Conservation (phyloP, 2,329 filamentous ascomycete species). For the Phialophora chinensis region DNA sequence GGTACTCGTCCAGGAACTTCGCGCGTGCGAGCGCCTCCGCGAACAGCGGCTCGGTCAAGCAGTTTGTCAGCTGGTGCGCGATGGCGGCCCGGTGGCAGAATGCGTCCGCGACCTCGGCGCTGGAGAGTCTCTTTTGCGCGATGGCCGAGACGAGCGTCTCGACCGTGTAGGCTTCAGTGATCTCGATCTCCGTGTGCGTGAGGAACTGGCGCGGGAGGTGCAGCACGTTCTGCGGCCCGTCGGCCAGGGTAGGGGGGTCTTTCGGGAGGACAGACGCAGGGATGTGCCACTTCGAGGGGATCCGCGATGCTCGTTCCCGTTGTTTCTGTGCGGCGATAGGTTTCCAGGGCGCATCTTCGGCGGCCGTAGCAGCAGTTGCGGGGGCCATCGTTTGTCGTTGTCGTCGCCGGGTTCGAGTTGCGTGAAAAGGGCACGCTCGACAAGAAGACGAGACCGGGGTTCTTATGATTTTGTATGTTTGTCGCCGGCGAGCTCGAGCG, state of each 20-base stretch:
- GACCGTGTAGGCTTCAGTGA: constrained; percentile 62
- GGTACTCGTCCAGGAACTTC: constrained; percentile 46
- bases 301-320: constrained; percentile 46
- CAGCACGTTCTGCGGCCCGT: constrained; percentile 48
- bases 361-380: not conserved
- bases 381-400: not conserved
- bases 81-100: constrained; percentile 58
- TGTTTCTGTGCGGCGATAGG: constrained; percentile 49
- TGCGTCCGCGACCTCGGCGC: constrained; percentile 57
- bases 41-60: constrained; percentile 50
- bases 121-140: constrained; percentile 44
- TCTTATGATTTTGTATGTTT: not conserved
- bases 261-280: constrained; percentile 39
- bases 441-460: not conserved
- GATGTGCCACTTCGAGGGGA: constrained; percentile 50
- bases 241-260: constrained; percentile 31
- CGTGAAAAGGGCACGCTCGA: not conserved
- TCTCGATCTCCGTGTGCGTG: constrained; percentile 58
- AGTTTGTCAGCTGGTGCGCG: constrained; percentile 44
- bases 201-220: constrained; percentile 60
- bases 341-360: constrained; percentile 28
- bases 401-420: constrained; percentile 6
- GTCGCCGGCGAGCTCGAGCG: not conserved
- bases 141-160: constrained; percentile 48
- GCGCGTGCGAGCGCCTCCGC: constrained; percentile 46